These are phyloP conservation scores for Colletotrichum sp. DNA, from an alignment of 2,329 filamentous ascomycete genomes.

Conservation along the genomic window DNA sequence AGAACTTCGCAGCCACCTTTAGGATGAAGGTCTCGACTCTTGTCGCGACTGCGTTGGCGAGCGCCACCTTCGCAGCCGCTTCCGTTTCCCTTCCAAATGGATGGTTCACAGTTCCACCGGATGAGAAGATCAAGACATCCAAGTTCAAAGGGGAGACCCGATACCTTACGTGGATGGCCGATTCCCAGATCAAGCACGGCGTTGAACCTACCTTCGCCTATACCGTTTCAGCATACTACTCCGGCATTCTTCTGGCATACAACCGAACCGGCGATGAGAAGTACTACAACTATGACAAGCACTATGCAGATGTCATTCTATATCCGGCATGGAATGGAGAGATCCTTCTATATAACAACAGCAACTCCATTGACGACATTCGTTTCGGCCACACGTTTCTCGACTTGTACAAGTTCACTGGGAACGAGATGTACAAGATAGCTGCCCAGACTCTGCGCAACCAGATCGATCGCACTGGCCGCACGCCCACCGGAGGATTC, in stretches of 20 bases:
- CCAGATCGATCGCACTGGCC: constrained; percentile 17
- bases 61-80: background rate
- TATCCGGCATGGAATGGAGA: constrained; percentile 26
- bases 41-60: background rate
- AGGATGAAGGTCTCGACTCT: background rate
- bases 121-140: constrained; percentile 13
- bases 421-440: constrained; percentile 19
- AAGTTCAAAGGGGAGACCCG: constrained; percentile 11
- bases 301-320: constrained; percentile 24
- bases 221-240: constrained; percentile 30
- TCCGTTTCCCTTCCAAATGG: constrained; percentile 14
- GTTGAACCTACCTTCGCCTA: constrained; percentile 29
- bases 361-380: constrained; percentile 22
- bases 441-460: constrained; percentile 4
- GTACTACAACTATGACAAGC: constrained; percentile 29
- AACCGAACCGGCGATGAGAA: constrained; percentile 26
- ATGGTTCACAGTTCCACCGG: constrained; percentile 16
- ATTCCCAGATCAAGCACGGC: constrained; percentile 30
- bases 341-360: constrained; percentile 18
- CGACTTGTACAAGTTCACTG: constrained; percentile 13
- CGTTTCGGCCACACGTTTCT: constrained; percentile 21
- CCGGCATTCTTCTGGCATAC: constrained; percentile 25
- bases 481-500: constrained; percentile 16
- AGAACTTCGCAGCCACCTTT: background rate
- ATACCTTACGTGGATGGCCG: constrained; percentile 31